Evolutionary conservation across 2,329 filamentous ascomycete species (phyloP), one percentile per base, ranked within the genome.

Genomic region (Xylaria sp.): DNA sequence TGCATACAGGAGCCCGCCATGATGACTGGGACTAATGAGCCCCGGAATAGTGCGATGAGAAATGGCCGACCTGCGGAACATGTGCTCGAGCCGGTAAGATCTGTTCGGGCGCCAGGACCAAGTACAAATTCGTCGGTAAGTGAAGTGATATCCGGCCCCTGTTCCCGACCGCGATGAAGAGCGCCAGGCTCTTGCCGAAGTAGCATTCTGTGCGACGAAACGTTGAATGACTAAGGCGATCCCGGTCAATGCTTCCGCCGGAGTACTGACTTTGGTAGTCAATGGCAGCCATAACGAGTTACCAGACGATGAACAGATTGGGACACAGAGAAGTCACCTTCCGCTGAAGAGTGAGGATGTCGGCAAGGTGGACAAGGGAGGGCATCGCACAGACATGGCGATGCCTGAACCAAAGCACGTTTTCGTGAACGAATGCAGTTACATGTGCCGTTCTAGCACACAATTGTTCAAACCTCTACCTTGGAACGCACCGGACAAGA

Each of bases 21-120:
- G 1, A 25, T 20, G 18, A 12, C 23, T 9, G 18, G 20, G 59
- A 32, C 68, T 75, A 59, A 75, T 54, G 20, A 58, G 34, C 58
- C 51, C 13, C 25, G 48, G 39, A 48, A 63, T 28, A 78, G 76
- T 78, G 76, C 60, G 76, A 78, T 63, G 76, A 78, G 68, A 76
- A 74, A 59, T 78, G 76, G 76, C 76, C 76, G 12, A 77, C 75
- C 4, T 78, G 76, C 46, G 74, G 74, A 25, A 70, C 76, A 52
- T 78, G 76, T 56, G 68, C 75, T 13, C 71, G 75, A 18, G 74
- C 76, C 1, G 74, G 73, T 0, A 75, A 73, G 55, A 66, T 74
- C 39, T 78, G 76, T 32, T 77, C 76, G 4, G 76, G 76, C 3
- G 74, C 76, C 13, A 72, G 75, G 28, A 75, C 55, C 55, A 73